Evolutionary conservation across 306 rosid genomes (phyloP).

Genomic region (Astragalus membranaceus): DNA sequence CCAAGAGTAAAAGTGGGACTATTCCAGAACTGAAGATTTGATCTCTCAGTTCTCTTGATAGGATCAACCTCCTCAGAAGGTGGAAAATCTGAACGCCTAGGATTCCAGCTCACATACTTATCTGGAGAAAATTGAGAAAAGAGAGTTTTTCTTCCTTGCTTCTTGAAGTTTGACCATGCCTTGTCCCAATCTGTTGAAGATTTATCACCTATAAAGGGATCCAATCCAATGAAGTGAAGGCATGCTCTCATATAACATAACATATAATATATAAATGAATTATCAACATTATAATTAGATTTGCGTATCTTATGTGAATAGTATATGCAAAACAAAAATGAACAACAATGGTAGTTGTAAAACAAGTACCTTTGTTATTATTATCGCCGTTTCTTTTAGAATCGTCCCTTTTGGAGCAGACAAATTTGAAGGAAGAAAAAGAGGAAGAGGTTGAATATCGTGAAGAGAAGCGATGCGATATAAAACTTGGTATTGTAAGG

Average conservation of each 20-base stretch:
- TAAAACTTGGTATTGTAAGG: conserved; percentile 17
- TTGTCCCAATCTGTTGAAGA: conserved; percentile 84
- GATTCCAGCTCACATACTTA: conserved; percentile 91
- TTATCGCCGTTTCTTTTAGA: conserved; percentile 34
- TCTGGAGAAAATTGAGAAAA: conserved; percentile 63
- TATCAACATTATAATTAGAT: neutral
- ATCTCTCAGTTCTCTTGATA: conserved; percentile 81
- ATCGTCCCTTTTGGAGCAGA: conserved; percentile 50
- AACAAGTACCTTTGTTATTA: conserved; percentile 29
- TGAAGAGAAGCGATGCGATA: conserved; percentile 33
- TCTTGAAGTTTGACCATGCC: conserved; percentile 82
- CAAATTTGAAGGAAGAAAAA: conserved; percentile 2
- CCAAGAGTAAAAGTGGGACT: conserved; percentile 73
- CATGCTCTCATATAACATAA: neutral
- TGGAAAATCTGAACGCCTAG: conserved; percentile 59
- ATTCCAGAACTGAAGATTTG: conserved; percentile 81
- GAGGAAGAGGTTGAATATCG: conserved; percentile 12
- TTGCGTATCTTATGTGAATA: neutral
- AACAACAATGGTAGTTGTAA: neutral
- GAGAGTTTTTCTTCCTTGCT: conserved; percentile 54
- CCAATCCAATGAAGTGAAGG: neutral
- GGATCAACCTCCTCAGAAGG: conserved; percentile 89
- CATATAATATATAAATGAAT: neutral
- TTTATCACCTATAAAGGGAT: conserved; percentile 47
- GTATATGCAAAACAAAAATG: neutral